Conservation (phyloP, 2,329 filamentous ascomycete species). For the Sarocladium oryzae region DNA sequence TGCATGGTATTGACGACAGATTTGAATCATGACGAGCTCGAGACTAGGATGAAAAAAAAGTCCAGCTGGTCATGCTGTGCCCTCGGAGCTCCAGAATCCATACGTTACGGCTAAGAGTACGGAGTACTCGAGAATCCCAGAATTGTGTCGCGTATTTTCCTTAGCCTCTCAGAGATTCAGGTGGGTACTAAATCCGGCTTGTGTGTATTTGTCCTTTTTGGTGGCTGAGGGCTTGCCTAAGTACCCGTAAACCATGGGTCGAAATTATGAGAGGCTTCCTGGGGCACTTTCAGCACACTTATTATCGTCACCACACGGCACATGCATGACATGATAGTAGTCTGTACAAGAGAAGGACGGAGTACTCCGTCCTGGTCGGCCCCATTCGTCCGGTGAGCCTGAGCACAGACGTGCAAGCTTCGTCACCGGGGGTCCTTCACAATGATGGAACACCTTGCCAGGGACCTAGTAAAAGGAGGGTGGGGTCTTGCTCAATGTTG, state of each 20-base stretch:
- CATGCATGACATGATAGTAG: conserved; percentile 7
- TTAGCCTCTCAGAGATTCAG: too few relatives aligned
- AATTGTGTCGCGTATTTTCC: too few relatives aligned
- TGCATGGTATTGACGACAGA: neutral
- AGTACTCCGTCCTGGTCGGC: neutral
- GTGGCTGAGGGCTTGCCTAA: neutral
- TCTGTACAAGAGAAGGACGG: too few relatives aligned
- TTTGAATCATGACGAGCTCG: neutral
- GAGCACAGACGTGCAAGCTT: neutral
- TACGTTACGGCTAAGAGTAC: too few relatives aligned
- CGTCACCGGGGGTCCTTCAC: neutral
- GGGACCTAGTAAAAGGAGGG: neutral
- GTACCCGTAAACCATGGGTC: neutral
- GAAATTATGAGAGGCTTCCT: too few relatives aligned
- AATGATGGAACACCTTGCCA: conserved; percentile 1
- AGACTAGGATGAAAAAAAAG: too few relatives aligned
- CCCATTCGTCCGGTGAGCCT: conserved; percentile 1
- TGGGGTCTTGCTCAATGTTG: neutral
- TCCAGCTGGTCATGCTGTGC: neutral
- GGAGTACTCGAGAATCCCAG: too few relatives aligned
- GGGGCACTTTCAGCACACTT: neutral
- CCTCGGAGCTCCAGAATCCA: too few relatives aligned
- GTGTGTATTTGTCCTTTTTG: neutral
- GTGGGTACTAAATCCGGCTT: too few relatives aligned
- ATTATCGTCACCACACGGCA: conserved; percentile 2